Base-by-base conservation (phyloP, 768 basidiomycete genomes). In the Tylopilus balloui region DNA sequence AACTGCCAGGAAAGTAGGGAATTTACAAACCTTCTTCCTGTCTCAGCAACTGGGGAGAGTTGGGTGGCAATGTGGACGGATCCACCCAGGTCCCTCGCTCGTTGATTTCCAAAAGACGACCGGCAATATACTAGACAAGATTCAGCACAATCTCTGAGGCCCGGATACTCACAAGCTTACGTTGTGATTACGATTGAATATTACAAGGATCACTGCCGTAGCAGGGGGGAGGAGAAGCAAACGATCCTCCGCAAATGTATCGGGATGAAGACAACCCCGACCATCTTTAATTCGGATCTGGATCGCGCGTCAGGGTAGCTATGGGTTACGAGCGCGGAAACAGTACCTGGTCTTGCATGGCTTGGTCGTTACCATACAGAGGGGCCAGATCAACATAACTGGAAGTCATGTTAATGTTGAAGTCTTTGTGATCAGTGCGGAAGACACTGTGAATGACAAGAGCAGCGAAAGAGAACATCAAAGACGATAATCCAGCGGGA, bases 171-270 rank as follows among this genome's bases (percentile, higher is more conserved):
- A 5, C 3, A 15, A 12, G 67, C 83, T 53, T 54, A 90, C 89
- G 59, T 89, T 92, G 61, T 92, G 90, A 53, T 92, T 92, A n/a
- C 90, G 78, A 60, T 76, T 88, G 75, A 92, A 92, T n/a, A 90
- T 63, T n/a, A 92, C 77, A 19, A 92, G 74, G n/a, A 92, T 63
- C 4, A 76, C 80, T 50, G 84, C 81, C 44, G 83, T 80, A 1
- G 81, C 82, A 0, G 89, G 89, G 1, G 90, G 90, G n/a, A 92
- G 78, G 8, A 88, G 72, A 19, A 90, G 70, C 5, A 92, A 69
- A 32, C 90, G 73, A 52, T 90, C 84, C 61, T 92, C 91, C 0
- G 87, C 80, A 59, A 92, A 92, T 0, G 76, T 72, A 49, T 92
- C 90, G 2, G 83, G 84, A 53, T 74, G 69, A 6, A 92, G 71